A percentile compares a stretch with the other conserved stretches of the same genome.
Evolutionary conservation across 2,329 filamentous ascomycete genomes (phyloP).

Genomic region (Hymenoscyphus repandus): DNA sequence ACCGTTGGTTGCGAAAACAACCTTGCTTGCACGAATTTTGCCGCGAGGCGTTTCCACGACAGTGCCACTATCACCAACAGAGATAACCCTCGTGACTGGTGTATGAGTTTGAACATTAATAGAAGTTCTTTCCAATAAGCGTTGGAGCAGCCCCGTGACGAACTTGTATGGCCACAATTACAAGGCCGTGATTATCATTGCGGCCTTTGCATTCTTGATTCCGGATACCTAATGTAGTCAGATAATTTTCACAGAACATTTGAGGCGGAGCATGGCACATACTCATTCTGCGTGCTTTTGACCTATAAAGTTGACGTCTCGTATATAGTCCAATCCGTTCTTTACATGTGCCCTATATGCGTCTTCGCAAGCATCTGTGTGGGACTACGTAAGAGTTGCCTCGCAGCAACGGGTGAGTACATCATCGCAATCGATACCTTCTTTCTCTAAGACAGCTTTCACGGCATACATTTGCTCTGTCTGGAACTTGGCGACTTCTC

Average conservation of each 20-base stretch:
- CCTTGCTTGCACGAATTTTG: slow-evolving; percentile 42
- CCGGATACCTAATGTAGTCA: slow-evolving; percentile 18
- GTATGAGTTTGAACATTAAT: slow-evolving; percentile 50
- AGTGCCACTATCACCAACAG: slow-evolving; percentile 33
- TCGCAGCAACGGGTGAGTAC: slow-evolving; percentile 35
- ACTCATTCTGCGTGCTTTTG: slow-evolving; percentile 48
- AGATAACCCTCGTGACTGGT: slow-evolving; percentile 32
- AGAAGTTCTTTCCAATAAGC: slow-evolving; percentile 35
- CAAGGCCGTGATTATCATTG: slow-evolving; percentile 10
- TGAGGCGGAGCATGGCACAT: too few species aligned
- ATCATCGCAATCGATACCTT: slow-evolving; percentile 40
- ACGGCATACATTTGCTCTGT: slow-evolving; percentile 35
- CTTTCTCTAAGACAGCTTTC: slow-evolving; percentile 34
- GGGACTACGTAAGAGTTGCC: slow-evolving; percentile 31
- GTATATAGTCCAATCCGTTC: slow-evolving; percentile 39
- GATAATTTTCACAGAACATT: too few species aligned
- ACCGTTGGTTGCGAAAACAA: slow-evolving; percentile 62
- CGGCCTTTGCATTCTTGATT: slow-evolving; percentile 14
- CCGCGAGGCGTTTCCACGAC: slow-evolving; percentile 50
- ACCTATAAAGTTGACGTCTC: slow-evolving; percentile 42
- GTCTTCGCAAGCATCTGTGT: slow-evolving; percentile 56
- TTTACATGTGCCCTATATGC: slow-evolving; percentile 47
- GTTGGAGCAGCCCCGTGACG: slow-evolving; percentile 45
- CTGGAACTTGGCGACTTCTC: slow-evolving; percentile 36
- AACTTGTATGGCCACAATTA: slow-evolving; percentile 55